Evolutionary conservation across 2,329 filamentous ascomycete species (phyloP), one percentile per base, ranked within the genome.

Genomic region (Fusarium sp.): DNA sequence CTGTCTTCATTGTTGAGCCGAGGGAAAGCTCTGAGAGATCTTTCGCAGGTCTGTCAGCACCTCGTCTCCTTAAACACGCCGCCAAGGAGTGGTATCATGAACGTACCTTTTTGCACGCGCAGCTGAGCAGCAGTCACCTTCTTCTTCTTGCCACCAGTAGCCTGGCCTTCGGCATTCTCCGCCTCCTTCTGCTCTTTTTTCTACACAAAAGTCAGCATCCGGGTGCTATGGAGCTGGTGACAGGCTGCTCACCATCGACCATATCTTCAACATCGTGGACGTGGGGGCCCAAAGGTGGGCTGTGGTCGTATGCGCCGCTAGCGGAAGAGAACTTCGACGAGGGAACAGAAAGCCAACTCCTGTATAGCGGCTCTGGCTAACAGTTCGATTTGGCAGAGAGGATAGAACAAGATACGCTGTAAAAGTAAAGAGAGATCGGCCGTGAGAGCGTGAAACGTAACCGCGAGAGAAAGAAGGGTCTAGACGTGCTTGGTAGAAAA

Each of bases 141-240:
- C 86, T 97, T 98, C 86, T 97, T 98, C 82, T 93, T 97, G 50
- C 88, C 85, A 14, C 88, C 89, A 1, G 82, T 83, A 25, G 87
- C 86, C 39, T 87, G 83, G 31, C 84, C 86, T 67, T 90, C 88
- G 55, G 91, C 92, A 71, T 93, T 92, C 68, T 93, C 92, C 72
- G 92, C 93, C 79, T 96, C 91, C 80, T 97, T 92, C 83, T 97
- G 92, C 83, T 97, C 91, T 80, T 97, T 95, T 82, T 96, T 93
- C 89, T 96, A 78, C 72, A 72, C 76, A 13, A 21, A 35, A 25
- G 39, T 68, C 32, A 72, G 72, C 57, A 19, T n/a, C 37, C 21
- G 21, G 14, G 32, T 23, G 23, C 41, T 11, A 27, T 9, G 21
- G 13, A 8, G 21, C 32, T 25, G 8, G 15, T 33, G 10, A 31